phyloP scores from a whole-genome alignment of 371 early-diverging fungal species.

The Cokeromyces recurvatus region DNA sequence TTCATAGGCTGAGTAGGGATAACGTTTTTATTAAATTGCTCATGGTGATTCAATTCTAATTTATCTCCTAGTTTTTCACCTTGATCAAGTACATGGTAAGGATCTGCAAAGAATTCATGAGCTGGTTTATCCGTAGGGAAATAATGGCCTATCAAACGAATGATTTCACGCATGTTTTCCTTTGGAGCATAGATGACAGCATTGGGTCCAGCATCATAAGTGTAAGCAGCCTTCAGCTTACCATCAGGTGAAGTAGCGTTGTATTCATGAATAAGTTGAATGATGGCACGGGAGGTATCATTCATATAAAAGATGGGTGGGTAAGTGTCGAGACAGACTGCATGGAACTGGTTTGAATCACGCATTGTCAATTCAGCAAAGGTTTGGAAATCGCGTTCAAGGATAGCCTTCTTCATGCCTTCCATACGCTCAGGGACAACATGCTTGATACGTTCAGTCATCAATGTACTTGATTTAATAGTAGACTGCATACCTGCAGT shows the following conservation, averaged over 20 bases:
- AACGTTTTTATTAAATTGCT: slow-evolving; percentile 48
- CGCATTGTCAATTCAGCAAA: slow-evolving; percentile 96
- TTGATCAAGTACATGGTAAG: slow-evolving; percentile 42
- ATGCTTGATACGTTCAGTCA: slow-evolving; percentile 73
- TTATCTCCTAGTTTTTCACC: slow-evolving; percentile 17
- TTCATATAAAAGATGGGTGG: slow-evolving; percentile 95
- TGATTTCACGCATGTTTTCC: slow-evolving; percentile 78
- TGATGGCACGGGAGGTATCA: slow-evolving; percentile 89
- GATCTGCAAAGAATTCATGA: slow-evolving; percentile 60
- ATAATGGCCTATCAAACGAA: slow-evolving; percentile 74
- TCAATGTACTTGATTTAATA: slow-evolving; percentile 84
- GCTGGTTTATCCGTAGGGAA: slow-evolving; percentile 65
- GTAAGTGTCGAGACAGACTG: slow-evolving; percentile 90
- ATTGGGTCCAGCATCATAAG: slow-evolving; percentile 99
- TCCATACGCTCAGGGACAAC: slow-evolving; percentile 89
- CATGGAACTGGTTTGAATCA: slow-evolving; percentile 99
- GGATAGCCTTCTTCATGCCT: slow-evolving; percentile 82
- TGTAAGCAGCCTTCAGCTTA: slow-evolving; percentile 72
- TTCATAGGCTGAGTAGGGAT: slow-evolving; percentile 66
- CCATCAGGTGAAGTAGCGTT: slow-evolving; percentile 65
- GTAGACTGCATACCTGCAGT: slow-evolving; percentile 98
- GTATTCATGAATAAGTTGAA: slow-evolving; percentile 80
- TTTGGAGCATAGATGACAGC: slow-evolving; percentile 91
- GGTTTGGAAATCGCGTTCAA: slow-evolving; percentile 75
- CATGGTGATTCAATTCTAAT: too few species aligned